Base-by-base conservation (phyloP, 805 yeast genomes). In the Wickerhamomyces strasburgensis region DNA sequence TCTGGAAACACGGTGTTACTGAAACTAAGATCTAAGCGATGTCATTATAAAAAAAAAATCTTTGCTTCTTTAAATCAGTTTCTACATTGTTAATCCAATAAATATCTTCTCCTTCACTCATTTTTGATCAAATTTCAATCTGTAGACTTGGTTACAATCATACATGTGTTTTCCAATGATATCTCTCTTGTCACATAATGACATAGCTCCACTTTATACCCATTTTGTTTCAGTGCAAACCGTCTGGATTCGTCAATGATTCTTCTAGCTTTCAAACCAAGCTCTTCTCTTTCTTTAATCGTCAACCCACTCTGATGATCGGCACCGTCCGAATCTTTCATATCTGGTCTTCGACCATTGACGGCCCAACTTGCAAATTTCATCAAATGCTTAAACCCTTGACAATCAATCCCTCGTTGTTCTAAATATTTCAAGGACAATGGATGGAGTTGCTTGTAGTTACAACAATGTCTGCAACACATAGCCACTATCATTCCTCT, bases 1-100 rank as follows among this genome's bases (percentile, higher is more conserved):
- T 89, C 83, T 93, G 98, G 98, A 93, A 90, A 77, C 98, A 93
- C 73, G 98, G 98, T 79, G 80, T 85, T 56, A 73, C 66, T 58
- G 86, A 79, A 67, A 79, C 75, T 69, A 93, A 93, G 83, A 77
- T 90, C 77, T 90, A 88, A 82, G 62, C 38, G 25, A 21, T 21
- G 25, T 21, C 25, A 21, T n/a, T n/a, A n/a, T n/a, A n/a, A n/a
- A n/a, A n/a, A n/a, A n/a, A n/a, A n/a, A n/a, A n/a, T n/a, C n/a
- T n/a, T n/a, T n/a, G n/a, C n/a, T n/a, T n/a, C n/a, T n/a, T n/a
- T n/a, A n/a, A n/a, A n/a, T n/a, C n/a, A n/a, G n/a, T n/a, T n/a
- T n/a, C n/a, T n/a, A n/a, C n/a, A n/a, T n/a, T n/a, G n/a, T n/a
- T n/a, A n/a, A n/a, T n/a, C n/a, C n/a, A n/a, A n/a, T n/a, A n/a